phyloP scores from a whole-genome alignment of 805 yeast species.

The Spathaspora girioi region DNA sequence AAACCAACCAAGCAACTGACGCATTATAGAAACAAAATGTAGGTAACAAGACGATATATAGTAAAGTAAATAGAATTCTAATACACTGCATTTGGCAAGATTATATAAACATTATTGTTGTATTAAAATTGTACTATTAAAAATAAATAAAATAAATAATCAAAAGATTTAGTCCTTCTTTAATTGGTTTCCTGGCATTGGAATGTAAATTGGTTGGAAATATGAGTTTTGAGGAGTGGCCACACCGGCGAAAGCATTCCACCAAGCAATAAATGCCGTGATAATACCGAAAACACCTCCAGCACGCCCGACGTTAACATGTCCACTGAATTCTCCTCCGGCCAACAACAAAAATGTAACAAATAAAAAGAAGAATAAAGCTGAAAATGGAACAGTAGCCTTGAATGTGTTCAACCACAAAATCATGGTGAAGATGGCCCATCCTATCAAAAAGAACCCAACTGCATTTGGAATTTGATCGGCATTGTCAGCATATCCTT shows the following conservation, averaged over 20 bases:
- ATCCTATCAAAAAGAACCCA: conserved; percentile 58
- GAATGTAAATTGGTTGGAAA: conserved; percentile 46
- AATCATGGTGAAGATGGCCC: conserved; percentile 61
- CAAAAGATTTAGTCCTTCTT: background rate
- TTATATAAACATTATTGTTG: background rate
- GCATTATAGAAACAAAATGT: too few relatives aligned
- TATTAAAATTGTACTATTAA: background rate
- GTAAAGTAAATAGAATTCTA: background rate
- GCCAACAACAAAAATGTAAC: conserved; percentile 55
- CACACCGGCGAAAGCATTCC: conserved; percentile 60
- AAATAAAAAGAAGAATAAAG: conserved; percentile 49
- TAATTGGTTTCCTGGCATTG: conserved; percentile 11
- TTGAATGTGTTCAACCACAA: conserved; percentile 53
- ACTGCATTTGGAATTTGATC: conserved; percentile 46
- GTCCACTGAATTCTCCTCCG: conserved; percentile 47
- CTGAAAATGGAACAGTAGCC: conserved; percentile 62
- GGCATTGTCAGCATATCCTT: conserved; percentile 40
- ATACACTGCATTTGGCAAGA: too few relatives aligned
- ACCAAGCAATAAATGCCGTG: conserved; percentile 56
- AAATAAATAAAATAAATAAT: background rate
- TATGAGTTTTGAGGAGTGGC: conserved; percentile 60
- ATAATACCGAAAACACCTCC: conserved; percentile 63
- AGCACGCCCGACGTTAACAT: conserved; percentile 42
- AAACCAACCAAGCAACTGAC: too few relatives aligned
- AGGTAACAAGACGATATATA: background rate